phyloP scores from a whole-genome alignment of 495 filamentous ascomycete genomes.

The Trichoderma asperelloides region DNA sequence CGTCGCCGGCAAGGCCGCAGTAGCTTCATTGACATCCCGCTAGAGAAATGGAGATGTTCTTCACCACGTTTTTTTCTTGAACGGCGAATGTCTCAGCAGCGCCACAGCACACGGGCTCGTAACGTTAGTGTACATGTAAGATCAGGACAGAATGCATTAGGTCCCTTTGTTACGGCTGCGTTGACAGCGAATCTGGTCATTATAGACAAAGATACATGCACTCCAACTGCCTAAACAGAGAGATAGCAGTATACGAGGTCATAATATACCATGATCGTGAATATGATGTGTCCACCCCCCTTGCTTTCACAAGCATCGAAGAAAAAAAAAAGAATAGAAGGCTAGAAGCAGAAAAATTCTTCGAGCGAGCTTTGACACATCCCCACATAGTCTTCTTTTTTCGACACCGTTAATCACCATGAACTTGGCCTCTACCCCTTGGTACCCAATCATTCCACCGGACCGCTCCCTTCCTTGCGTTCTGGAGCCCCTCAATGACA shows the following conservation, averaged over 20 bases:
- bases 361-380: neutral
- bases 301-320: neutral
- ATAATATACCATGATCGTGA: too few relatives aligned
- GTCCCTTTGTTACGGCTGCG: neutral
- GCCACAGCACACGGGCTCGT: neutral
- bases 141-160: neutral
- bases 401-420: neutral
- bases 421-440: neutral
- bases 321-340: neutral
- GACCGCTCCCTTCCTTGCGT: neutral
- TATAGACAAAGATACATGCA: too few relatives aligned
- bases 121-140: too few relatives aligned
- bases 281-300: too few relatives aligned
- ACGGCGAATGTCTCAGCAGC: neutral
- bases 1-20: constrained; percentile 2
- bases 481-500: neutral
- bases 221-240: too few relatives aligned
- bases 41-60: neutral
- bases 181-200: too few relatives aligned
- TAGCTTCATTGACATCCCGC: neutral
- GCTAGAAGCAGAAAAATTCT: neutral
- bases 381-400: neutral
- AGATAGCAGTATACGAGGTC: too few relatives aligned
- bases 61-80: neutral
- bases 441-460: neutral